Evolutionary conservation across 1,139 yeast species (phyloP).

Genomic region (Debaryomycetaceae sp.): DNA sequence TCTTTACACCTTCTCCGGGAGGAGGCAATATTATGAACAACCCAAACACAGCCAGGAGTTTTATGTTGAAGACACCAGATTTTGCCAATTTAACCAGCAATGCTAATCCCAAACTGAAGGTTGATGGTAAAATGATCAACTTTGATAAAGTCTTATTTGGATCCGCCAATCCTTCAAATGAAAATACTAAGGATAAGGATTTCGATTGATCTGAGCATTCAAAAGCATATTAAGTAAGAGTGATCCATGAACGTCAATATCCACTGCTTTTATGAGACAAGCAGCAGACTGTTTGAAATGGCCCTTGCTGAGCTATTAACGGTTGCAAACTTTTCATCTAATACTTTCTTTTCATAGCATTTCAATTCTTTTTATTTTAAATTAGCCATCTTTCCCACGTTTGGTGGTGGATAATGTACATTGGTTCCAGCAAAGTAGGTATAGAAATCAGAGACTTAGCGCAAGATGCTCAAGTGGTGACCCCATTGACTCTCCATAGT

Average conservation of each 20-base stretch:
- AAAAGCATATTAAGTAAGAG: neutral
- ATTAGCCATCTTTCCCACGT: neutral
- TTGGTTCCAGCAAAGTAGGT: neutral
- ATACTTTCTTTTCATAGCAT: neutral
- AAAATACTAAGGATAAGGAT: neutral
- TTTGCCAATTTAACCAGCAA: conserved; percentile 29
- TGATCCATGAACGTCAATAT: too few relatives aligned
- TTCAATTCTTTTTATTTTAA: neutral
- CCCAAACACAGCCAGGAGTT: conserved; percentile 20
- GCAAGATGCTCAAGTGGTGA: too few relatives aligned
- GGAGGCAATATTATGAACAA: conserved; percentile 17
- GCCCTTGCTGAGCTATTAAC: too few relatives aligned
- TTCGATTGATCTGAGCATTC: neutral
- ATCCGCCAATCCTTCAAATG: conserved; percentile 8
- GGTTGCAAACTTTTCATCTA: neutral
- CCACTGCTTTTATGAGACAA: too few relatives aligned
- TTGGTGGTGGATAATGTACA: neutral
- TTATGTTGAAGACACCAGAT: conserved; percentile 40
- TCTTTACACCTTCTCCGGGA: conserved; percentile 72
- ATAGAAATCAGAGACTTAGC: too few relatives aligned
- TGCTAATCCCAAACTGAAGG: conserved; percentile 20
- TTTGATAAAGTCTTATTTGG: conserved; percentile 38
- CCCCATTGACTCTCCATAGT: too few relatives aligned
- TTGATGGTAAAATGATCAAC: conserved; percentile 45
- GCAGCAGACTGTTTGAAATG: too few relatives aligned